Evolutionary conservation across 257 asterid genomes (phyloP).

Genomic region (Ocimum tenuiflorum): DNA sequence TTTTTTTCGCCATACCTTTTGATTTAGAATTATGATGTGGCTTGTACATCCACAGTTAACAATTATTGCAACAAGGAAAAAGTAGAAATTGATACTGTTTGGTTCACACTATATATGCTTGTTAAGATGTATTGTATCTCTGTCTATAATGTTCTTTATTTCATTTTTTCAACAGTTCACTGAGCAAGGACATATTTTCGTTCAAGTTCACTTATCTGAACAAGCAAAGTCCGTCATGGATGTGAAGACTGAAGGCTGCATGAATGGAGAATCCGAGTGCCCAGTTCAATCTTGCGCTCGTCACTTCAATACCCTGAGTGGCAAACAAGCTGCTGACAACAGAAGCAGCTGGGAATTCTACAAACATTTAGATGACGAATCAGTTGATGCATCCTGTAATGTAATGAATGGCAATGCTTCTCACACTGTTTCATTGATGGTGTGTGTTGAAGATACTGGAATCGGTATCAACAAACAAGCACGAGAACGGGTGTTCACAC

Average conservation of each 20-base stretch:
- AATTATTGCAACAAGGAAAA: neutral
- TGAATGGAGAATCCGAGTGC: slow-evolving; percentile 44
- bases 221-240: slow-evolving; percentile 36
- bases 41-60: neutral
- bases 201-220: slow-evolving; percentile 72
- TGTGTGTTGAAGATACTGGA: slow-evolving; percentile 86
- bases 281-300: slow-evolving; percentile 23
- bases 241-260: slow-evolving; percentile 24
- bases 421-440: slow-evolving; percentile 46
- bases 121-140: neutral
- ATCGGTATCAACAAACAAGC: slow-evolving; percentile 75
- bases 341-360: slow-evolving; percentile 65
- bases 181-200: slow-evolving; percentile 79
- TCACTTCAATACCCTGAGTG: slow-evolving; percentile 60
- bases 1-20: neutral
- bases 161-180: slow-evolving; percentile 51
- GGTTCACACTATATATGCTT: neutral
- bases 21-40: neutral
- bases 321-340: slow-evolving; percentile 77
- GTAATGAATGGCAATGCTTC: slow-evolving; percentile 19
- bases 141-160: neutral
- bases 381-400: slow-evolving; percentile 25
- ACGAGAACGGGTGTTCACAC: slow-evolving; percentile 70
- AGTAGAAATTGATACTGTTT: neutral
- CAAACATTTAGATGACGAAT: slow-evolving; percentile 45